A percentile compares a stretch with the other conserved stretches of the same genome.
Evolutionary conservation across 306 rosid species (phyloP).

Genomic region (Acacia acuminata): DNA sequence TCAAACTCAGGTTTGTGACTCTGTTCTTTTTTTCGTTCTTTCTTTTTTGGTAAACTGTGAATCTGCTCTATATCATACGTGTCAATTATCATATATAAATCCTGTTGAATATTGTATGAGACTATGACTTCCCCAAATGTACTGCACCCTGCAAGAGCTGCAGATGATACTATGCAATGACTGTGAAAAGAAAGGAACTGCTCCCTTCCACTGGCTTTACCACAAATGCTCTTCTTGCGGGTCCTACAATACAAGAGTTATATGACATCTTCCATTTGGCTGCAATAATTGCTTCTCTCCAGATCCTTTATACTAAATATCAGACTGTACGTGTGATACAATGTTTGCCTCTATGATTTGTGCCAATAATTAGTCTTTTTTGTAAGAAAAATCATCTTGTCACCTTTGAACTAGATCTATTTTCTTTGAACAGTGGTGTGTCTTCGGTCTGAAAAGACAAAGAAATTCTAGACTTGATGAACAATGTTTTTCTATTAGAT

Average conservation of each 20-base stretch:
- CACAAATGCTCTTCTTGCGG: conserved; percentile 82
- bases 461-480: conserved; percentile 8
- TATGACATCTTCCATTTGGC: conserved; percentile 46
- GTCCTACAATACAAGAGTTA: conserved; percentile 83
- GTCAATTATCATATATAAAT: conserved; percentile 4
- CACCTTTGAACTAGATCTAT: neutral
- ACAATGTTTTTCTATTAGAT: conserved; percentile 4
- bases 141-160: conserved; percentile 33
- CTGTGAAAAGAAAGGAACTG: conserved; percentile 86
- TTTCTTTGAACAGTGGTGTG: neutral
- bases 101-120: conserved; percentile 8
- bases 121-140: conserved; percentile 4
- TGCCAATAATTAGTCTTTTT: conserved; percentile 4
- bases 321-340: conserved; percentile 26
- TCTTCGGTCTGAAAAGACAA: conserved; percentile 23
- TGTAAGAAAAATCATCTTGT: conserved; percentile 26
- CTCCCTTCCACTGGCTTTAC: conserved; percentile 84
- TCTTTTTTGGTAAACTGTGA: neutral
- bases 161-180: conserved; percentile 89
- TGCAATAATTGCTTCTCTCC: conserved; percentile 37
- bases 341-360: conserved; percentile 21
- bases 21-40: neutral
- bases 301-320: conserved; percentile 37
- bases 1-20: conserved; percentile 69
- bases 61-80: conserved; percentile 5